Percentiles rank a stretch among this genome's conserved stretches.
Conservation (phyloP, 2,329 filamentous ascomycete genomes). For the Aspergillus sp. region DNA sequence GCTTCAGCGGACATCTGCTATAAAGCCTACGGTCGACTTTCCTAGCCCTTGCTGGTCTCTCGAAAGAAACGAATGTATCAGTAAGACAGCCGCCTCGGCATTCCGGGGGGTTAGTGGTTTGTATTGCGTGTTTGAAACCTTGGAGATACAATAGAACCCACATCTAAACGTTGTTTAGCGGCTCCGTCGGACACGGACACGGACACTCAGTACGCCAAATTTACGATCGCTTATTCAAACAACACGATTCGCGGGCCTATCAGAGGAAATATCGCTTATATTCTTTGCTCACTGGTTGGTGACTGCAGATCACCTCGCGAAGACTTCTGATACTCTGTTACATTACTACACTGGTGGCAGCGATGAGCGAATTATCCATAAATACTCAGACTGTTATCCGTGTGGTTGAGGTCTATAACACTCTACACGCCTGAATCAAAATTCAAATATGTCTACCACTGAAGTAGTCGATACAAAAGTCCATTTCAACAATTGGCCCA, state of each 20-base stretch:
- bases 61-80: too few relatives aligned
- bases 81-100: too few relatives aligned
- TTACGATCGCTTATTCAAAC: background rate
- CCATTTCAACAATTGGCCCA: conserved; percentile 51
- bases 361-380: background rate
- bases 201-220: background rate
- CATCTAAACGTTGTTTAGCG: background rate
- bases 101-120: too few relatives aligned
- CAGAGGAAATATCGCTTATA: background rate
- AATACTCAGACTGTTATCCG: background rate
- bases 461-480: background rate
- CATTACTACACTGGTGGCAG: background rate
- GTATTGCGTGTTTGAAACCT: too few relatives aligned
- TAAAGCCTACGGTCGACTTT: conserved; percentile 7
- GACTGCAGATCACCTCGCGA: background rate
- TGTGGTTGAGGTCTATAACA: background rate
- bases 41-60: background rate
- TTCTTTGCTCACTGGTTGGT: background rate
- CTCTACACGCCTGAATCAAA: background rate
- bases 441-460: background rate
- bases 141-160: background rate
- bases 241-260: background rate
- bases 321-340: background rate
- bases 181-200: background rate
- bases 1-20: conserved; percentile 9